These are phyloP conservation scores for Aspergillus aculeatus DNA, from an alignment of 2,329 filamentous ascomycete species.

Conservation along the genomic window DNA sequence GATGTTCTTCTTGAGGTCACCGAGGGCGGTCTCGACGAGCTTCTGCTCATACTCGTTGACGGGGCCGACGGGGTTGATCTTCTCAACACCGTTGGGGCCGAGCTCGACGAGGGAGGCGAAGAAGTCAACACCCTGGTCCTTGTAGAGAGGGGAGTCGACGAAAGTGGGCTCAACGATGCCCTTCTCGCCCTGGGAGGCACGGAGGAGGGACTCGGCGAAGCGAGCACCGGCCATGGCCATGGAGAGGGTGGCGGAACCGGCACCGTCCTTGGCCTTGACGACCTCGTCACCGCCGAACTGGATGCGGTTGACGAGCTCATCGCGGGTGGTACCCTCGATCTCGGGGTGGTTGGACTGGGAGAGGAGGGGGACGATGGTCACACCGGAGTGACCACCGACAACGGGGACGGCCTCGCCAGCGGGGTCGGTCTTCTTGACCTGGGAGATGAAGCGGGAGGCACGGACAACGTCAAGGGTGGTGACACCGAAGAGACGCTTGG, in stretches of 20 bases:
- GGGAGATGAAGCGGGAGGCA: slow-evolving; percentile 93
- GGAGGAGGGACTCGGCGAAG: slow-evolving; percentile 88
- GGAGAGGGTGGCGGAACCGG: slow-evolving; percentile 93
- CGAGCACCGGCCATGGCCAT: slow-evolving; percentile 94
- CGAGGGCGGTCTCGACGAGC: slow-evolving; percentile 80
- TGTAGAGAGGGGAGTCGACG: slow-evolving; percentile 95
- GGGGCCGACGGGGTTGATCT: slow-evolving; percentile 85
- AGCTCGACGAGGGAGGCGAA: slow-evolving; percentile 95
- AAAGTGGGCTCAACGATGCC: slow-evolving; percentile 94
- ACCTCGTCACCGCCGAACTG: slow-evolving; percentile 99
- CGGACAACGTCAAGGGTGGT: slow-evolving; percentile 99
- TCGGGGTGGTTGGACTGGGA: slow-evolving; percentile 86
- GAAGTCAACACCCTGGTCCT: slow-evolving; percentile 97
- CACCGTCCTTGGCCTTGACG: slow-evolving; percentile 97
- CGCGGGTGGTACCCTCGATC: slow-evolving; percentile 72
- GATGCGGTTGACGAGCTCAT: slow-evolving; percentile 84
- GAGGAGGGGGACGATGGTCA: slow-evolving; percentile 97
- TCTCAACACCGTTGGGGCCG: slow-evolving; percentile 91
- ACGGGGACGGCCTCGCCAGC: slow-evolving; percentile 92
- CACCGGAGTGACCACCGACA: slow-evolving; percentile 93
- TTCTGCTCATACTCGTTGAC: slow-evolving; percentile 83
- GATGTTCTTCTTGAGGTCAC: slow-evolving; percentile 74
- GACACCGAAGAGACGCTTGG: slow-evolving; percentile 98
- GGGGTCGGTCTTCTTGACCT: slow-evolving; percentile 89
- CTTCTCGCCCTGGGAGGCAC: slow-evolving; percentile 89